Evolutionary conservation across 1,139 yeast genomes (phyloP), one percentile per base, ranked within the genome.

Genomic region (Hemisphaericaspora subhashii): DNA sequence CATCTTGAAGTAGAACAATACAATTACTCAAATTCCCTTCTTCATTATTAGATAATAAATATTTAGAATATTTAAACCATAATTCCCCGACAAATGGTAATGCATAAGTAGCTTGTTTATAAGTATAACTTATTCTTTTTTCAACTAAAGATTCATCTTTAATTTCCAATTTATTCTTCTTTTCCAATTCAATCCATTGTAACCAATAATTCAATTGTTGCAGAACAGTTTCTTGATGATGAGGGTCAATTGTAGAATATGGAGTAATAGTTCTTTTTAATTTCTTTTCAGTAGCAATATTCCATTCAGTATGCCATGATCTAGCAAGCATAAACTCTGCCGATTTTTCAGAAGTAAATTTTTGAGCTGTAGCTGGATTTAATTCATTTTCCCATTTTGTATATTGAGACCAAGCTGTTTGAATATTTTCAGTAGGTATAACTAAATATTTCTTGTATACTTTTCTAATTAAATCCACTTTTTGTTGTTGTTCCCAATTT

Each of bases 241-340:
- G 57, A 53, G 47, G 50, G 51, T 49, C 40, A 5, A 58, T 44
- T 5, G 23, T 29, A 1, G 58, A 48, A 28, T 46, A 41, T 48
- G 72, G 74, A 63, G 69, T 53, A 48, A 76, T 53, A 47, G 66
- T 65, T 40, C 77, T 57, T 25, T 59, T 62, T 16, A 64, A 45
- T 47, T 52, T 48, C 40, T 77, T 79, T 22, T 66, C 66, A 0
- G 86, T 76, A 5, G 81, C 48, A 52, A 75, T 74, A 30, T 44
- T 46, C 75, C 89, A 79, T 55, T 88, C 96, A 30, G 79, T 81
- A 44, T 80, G 78, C 66, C 87, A 73, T 0, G 95, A 79, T 48
- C 97, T 73, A 1, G 96, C 94, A 45, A 79, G 81, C 96, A 90
- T 87, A 57, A 89, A 92, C n/a, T 80, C 84, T 3, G 88, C 81